Conservation (phyloP, 1,284 basidiomycete species). For the Ustilago esculenta region DNA sequence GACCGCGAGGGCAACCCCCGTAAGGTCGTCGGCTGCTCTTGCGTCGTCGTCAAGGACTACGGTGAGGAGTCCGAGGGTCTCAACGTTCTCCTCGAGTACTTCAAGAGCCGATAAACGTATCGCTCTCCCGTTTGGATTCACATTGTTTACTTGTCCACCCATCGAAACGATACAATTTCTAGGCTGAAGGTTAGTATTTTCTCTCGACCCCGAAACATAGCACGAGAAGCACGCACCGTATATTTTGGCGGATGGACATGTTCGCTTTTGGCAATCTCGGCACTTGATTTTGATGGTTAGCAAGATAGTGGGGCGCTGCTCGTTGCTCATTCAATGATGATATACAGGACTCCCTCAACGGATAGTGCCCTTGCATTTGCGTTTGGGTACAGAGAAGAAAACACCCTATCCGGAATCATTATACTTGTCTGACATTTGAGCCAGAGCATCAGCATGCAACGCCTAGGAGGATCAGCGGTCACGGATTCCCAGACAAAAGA, state of each 20-base stretch:
- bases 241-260: too few species aligned
- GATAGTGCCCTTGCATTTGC: conserved; percentile 40
- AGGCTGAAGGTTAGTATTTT: conserved; percentile 44
- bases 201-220: too few species aligned
- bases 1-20: conserved; percentile 98
- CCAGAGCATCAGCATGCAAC: conserved; percentile 23
- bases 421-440: conserved; percentile 51
- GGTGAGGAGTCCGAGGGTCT: conserved; percentile 94
- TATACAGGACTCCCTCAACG: conserved; percentile 62
- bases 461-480: not conserved
- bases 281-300: not conserved
- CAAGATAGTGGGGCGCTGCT: conserved; percentile 6
- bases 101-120: conserved; percentile 78
- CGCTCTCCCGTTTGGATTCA: not conserved
- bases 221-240: too few species aligned
- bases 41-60: conserved; percentile 98
- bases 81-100: conserved; percentile 95
- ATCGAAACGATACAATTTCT: conserved; percentile 1
- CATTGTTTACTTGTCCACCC: not conserved
- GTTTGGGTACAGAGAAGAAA: conserved; percentile 49
- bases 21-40: conserved; percentile 79
- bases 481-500: too few species aligned
- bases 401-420: conserved; percentile 60
- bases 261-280: too few species aligned
- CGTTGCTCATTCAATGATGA: conserved; percentile 52